Conservation (phyloP, 768 basidiomycete species). For the Amanita exitialis region DNA sequence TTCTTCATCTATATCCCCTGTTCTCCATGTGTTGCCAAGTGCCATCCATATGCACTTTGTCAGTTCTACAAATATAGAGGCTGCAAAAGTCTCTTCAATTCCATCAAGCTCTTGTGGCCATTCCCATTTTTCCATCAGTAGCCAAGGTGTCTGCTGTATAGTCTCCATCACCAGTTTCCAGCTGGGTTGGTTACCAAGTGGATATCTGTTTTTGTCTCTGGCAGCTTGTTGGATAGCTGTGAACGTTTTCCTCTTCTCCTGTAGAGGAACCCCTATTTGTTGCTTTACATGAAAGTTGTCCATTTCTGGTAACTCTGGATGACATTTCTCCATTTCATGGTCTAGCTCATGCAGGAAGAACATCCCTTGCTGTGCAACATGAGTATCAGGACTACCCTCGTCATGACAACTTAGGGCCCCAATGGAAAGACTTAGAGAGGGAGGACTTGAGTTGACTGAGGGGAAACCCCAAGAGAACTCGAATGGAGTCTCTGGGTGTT, state of each 20-base stretch:
- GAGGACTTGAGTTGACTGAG: too few relatives aligned
- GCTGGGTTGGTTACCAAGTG: neutral
- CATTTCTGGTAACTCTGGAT: neutral
- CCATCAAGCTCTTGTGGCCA: neutral
- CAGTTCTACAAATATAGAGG: neutral
- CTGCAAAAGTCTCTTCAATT: neutral
- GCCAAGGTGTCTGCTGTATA: neutral
- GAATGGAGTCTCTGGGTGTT: too few relatives aligned
- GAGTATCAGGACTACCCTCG: too few relatives aligned
- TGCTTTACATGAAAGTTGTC: neutral
- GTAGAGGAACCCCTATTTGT: neutral
- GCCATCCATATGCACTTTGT: neutral
- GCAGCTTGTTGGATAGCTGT: neutral
- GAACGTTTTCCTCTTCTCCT: neutral
- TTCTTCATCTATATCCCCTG: neutral
- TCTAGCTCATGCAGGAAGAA: neutral
- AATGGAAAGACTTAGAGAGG: too few relatives aligned
- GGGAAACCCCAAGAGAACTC: too few relatives aligned
- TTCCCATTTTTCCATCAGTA: neutral
- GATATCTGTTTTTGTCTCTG: neutral
- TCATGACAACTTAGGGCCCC: too few relatives aligned
- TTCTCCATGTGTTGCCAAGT: neutral
- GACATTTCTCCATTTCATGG: neutral
- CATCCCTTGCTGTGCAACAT: neutral
- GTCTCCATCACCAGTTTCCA: neutral